Base-by-base conservation (phyloP, 106 monocot species). In the Cymbidium sinense region DNA sequence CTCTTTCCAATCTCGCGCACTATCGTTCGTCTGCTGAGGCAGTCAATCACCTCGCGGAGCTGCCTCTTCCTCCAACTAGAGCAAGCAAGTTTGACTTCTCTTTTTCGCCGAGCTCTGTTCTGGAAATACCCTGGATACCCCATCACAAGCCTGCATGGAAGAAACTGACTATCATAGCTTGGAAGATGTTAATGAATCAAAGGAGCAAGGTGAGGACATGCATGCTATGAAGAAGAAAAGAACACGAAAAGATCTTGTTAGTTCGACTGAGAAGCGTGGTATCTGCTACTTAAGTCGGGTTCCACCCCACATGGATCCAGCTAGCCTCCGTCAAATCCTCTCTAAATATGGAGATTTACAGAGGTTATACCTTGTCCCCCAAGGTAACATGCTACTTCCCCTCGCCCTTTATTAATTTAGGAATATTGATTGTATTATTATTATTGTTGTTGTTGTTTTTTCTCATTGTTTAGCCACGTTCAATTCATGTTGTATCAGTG, bases 261-360 rank as follows among this genome's bases (percentile, higher is more conserved):
- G 47, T 47, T 74, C 74, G 44, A 44, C 44, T n/a, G 74, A 74
- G 27, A 92, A 88, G 78, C 81, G 86, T 35, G 99, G 95, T 28
- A 82, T 99, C 13, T 99, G 99, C 80, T 99, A 99, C 73, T 69
- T 99, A 76, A 99, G 99, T 43, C 78, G 99, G 43, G 80, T 99
- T 78, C 95, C 92, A 0, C 92, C 90, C 0, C 84, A 86, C 77
- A 95, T 99, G 99, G 90, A 95, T 61, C 99, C 95, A 5, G 81
- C 84, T 1, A 90, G 87, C 43, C 76, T 99, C 62, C 94, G 99
- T 0, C 90, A 93, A n/a, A 86, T 93, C 47, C 88, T 99, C 23
- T 90, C 92, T 43, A 82, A 74, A 9, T 95, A 85, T 73, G 99
- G 89, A 50, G 92, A 99, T 23, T 47, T 93, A 41, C 86, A 89